phyloP scores from a whole-genome alignment of 352 stramenopile genomes.

The Phytophthora lateralis region DNA sequence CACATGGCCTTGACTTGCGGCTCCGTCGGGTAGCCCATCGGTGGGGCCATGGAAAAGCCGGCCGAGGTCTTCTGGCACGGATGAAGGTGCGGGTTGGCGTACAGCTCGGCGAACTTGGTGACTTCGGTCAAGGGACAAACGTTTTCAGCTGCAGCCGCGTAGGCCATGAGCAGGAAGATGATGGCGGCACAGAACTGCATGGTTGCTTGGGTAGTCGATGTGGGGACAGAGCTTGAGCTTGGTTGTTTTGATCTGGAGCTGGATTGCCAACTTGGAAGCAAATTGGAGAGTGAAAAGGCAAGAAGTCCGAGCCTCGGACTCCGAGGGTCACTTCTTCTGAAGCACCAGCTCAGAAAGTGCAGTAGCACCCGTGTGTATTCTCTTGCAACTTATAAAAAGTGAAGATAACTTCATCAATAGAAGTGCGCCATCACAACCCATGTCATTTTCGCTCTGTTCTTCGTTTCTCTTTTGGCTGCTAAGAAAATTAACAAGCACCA shows the following conservation, averaged over 20 bases:
- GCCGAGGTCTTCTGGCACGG: conserved; percentile 30
- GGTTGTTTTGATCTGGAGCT: conserved; percentile 11
- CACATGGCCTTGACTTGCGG: conserved; percentile 36
- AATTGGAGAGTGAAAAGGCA: conserved; percentile 35
- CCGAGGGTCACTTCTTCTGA: neutral
- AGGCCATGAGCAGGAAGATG: conserved; percentile 22
- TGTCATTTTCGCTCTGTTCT: no score
- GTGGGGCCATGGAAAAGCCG: conserved; percentile 27
- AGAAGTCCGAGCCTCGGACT: no score
- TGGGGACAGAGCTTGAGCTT: conserved; percentile 3
- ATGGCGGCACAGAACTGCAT: conserved; percentile 25
- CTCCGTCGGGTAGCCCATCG: conserved; percentile 25
- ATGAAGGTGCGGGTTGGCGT: conserved; percentile 33
- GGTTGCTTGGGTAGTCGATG: neutral
- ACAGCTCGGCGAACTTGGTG: conserved; percentile 34
- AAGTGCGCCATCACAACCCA: no score
- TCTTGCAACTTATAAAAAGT: no score
- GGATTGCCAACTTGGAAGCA: conserved; percentile 25
- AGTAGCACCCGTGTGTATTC: no score
- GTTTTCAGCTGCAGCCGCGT: conserved; percentile 25
- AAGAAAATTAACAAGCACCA: no score
- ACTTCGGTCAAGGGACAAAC: conserved; percentile 28
- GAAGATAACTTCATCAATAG: no score
- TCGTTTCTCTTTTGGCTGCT: no score
- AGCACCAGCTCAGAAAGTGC: neutral